These are phyloP conservation scores for Crataegus laevigata DNA, from an alignment of 306 rosid genomes.

Conservation along the genomic window DNA sequence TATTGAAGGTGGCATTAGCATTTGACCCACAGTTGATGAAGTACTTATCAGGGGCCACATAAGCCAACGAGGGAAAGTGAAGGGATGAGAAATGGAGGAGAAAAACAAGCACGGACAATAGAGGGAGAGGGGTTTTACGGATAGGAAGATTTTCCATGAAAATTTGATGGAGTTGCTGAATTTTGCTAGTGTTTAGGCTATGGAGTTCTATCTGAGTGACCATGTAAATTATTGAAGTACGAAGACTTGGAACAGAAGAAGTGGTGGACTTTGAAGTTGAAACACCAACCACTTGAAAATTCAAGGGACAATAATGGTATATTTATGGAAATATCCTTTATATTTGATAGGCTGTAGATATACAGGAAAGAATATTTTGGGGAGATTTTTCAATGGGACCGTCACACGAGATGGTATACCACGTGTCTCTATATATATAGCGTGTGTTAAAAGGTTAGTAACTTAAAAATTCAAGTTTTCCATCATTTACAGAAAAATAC, in stretches of 20 bases:
- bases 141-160: background rate
- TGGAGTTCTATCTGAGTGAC: background rate
- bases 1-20: background rate
- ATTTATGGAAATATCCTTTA: background rate
- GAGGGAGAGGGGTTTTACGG: too few relatives aligned
- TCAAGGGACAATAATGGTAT: background rate
- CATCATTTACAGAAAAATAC: too few relatives aligned
- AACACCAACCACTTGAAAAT: background rate
- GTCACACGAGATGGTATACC: too few relatives aligned
- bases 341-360: background rate
- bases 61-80: slow-evolving; percentile 20
- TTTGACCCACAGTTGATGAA: slow-evolving; percentile 45
- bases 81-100: background rate
- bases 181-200: background rate
- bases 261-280: background rate
- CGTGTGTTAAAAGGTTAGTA: too few relatives aligned
- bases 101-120: background rate
- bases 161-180: background rate
- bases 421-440: too few relatives aligned
- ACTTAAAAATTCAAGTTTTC: too few relatives aligned
- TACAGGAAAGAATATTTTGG: background rate
- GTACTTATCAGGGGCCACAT: background rate
- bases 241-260: background rate
- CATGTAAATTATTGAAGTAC: background rate
- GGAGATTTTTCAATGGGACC: too few relatives aligned